Evolutionary conservation across 352 stramenopile species (phyloP).

Genomic region (Pythium aquatile): DNA sequence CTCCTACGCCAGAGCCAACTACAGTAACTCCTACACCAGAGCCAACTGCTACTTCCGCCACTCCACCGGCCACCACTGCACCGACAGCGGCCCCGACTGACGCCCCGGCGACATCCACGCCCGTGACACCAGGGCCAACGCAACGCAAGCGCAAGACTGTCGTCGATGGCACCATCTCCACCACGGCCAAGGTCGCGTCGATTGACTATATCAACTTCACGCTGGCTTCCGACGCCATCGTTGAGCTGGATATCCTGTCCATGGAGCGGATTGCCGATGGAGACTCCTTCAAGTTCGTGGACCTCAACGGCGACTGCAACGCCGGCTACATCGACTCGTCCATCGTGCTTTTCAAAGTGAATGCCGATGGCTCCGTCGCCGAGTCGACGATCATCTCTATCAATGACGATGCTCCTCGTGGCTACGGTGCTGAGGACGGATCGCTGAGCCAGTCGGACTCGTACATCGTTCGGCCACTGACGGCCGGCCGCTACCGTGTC

Average conservation of each 20-base stretch:
- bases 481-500: conserved; percentile 50
- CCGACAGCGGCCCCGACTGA: neutral
- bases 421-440: conserved; percentile 46
- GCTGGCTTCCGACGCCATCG: conserved; percentile 32
- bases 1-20: neutral
- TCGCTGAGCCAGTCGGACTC: conserved; percentile 55
- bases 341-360: conserved; percentile 52
- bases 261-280: conserved; percentile 43
- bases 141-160: conserved; percentile 24
- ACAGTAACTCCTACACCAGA: neutral
- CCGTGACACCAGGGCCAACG: neutral
- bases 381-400: conserved; percentile 28
- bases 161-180: conserved; percentile 66
- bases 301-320: conserved; percentile 75
- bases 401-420: conserved; percentile 49
- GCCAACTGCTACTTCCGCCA: neutral
- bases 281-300: conserved; percentile 29
- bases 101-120: neutral
- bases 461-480: conserved; percentile 44
- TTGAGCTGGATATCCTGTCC: conserved; percentile 66
- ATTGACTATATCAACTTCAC: conserved; percentile 72
- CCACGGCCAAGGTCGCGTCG: conserved; percentile 45
- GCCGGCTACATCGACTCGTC: conserved; percentile 61
- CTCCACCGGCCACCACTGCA: neutral
- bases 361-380: conserved; percentile 20